phyloP scores from a whole-genome alignment of 2,329 filamentous ascomycete species.

The Dactylellina drechsleri region DNA sequence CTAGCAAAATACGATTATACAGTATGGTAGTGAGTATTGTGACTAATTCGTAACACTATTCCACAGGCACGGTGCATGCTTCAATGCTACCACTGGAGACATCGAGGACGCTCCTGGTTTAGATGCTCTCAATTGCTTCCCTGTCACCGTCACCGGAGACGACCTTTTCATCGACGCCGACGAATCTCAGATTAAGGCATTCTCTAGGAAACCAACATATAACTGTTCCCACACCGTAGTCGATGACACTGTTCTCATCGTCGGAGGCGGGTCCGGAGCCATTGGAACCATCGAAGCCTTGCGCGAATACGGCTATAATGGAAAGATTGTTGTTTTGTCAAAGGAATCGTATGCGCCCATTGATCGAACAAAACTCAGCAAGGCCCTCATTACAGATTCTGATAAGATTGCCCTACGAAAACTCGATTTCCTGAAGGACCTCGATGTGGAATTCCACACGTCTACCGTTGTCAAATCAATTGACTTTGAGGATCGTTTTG shows the following conservation, averaged over 20 bases:
- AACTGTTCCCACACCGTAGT: slow-evolving; percentile 73
- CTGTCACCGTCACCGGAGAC: slow-evolving; percentile 81
- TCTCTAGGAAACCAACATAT: slow-evolving; percentile 73
- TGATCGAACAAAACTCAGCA: slow-evolving; percentile 94
- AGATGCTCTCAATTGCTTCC: slow-evolving; percentile 84
- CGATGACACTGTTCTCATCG: slow-evolving; percentile 73
- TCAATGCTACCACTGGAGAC: slow-evolving; percentile 87
- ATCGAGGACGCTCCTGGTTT: slow-evolving; percentile 94
- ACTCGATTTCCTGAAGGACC: slow-evolving; percentile 77
- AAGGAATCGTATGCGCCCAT: slow-evolving; percentile 87
- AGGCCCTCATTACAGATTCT: slow-evolving; percentile 84
- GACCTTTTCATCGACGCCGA: slow-evolving; percentile 85
- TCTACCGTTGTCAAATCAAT: slow-evolving; percentile 74
- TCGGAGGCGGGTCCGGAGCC: slow-evolving; percentile 86
- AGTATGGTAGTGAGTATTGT: neutral
- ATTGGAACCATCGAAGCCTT: slow-evolving; percentile 84
- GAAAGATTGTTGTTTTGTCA: slow-evolving; percentile 82
- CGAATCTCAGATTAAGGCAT: slow-evolving; percentile 79
- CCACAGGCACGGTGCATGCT: slow-evolving; percentile 75
- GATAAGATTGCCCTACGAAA: slow-evolving; percentile 81
- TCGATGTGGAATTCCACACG: slow-evolving; percentile 69
- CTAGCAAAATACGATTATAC: too few species aligned
- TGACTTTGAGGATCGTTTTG: slow-evolving; percentile 77
- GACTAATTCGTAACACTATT: neutral
- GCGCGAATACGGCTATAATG: slow-evolving; percentile 81